These are phyloP conservation scores for Hemileccinum impolitum DNA, from an alignment of 768 basidiomycete species.

Conservation along the genomic window DNA sequence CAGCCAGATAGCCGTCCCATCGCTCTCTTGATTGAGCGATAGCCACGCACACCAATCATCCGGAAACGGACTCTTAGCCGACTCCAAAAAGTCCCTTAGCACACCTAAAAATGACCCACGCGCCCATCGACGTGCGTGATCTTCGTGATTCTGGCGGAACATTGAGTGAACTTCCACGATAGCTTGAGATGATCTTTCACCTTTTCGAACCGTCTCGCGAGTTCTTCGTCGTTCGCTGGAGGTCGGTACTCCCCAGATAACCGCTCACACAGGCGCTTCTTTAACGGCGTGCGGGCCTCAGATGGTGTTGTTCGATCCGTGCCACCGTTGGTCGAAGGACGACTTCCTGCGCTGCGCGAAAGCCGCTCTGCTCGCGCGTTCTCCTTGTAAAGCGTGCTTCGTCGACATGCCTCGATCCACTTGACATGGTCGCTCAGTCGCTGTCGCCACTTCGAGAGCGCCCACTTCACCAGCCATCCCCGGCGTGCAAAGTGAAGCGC, in stretches of 20 bases:
- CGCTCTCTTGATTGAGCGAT: slow-evolving; percentile 69
- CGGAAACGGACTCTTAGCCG: slow-evolving; percentile 31
- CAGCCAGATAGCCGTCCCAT: slow-evolving; percentile 78
- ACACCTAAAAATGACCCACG: slow-evolving; percentile 59
- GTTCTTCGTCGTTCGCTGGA: slow-evolving; percentile 60
- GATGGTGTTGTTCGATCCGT: slow-evolving; percentile 12
- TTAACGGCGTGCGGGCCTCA: slow-evolving; percentile 21
- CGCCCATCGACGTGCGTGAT: slow-evolving; percentile 72
- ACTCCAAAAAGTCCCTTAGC: slow-evolving; percentile 35
- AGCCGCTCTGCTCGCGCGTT: slow-evolving; percentile 40
- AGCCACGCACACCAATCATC: slow-evolving; percentile 65
- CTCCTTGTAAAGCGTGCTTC: slow-evolving; percentile 58
- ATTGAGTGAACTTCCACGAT: background rate
- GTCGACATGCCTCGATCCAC: slow-evolving; percentile 61
- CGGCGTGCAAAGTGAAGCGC: slow-evolving; percentile 43
- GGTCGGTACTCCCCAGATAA: slow-evolving; percentile 44
- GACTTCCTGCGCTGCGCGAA: slow-evolving; percentile 21
- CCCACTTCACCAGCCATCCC: slow-evolving; percentile 38
- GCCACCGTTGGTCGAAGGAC: slow-evolving; percentile 22
- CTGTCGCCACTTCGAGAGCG: slow-evolving; percentile 47
- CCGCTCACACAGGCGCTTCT: slow-evolving; percentile 34
- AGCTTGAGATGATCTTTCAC: slow-evolving; percentile 32
- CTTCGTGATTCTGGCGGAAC: slow-evolving; percentile 59
- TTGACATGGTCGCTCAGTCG: slow-evolving; percentile 42
- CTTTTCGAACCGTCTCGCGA: slow-evolving; percentile 66